Percentiles rank a stretch among this genome's conserved stretches.
These are phyloP conservation scores for Boletellus emodensis DNA, from an alignment of 768 basidiomycete species.

Conservation along the genomic window DNA sequence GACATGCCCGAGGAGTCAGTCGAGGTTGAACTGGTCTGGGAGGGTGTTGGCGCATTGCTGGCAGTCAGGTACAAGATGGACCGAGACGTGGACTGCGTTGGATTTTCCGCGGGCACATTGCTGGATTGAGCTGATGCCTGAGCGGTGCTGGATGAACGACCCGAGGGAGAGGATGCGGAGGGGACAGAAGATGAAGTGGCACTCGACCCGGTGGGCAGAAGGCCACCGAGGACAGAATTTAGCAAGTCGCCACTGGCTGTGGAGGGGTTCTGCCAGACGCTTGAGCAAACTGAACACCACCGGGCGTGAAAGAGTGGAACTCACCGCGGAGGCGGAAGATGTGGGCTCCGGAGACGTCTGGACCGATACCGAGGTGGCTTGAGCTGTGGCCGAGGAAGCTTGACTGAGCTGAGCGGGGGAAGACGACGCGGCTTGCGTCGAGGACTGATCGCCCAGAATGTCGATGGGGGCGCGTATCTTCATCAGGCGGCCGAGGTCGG, in stretches of 20 bases:
- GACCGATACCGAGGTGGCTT: conserved; percentile 10
- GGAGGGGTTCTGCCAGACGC: conserved; percentile 11
- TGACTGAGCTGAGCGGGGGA: conserved; percentile 25
- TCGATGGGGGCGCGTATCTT: conserved; percentile 52
- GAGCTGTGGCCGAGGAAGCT: conserved; percentile 8
- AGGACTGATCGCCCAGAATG: background rate
- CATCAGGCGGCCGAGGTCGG: conserved; percentile 57
- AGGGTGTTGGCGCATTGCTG: conserved; percentile 16
- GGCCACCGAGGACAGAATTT: conserved; percentile 7
- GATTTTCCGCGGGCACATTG: conserved; percentile 31
- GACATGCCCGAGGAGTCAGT: conserved; percentile 37
- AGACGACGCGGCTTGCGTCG: conserved; percentile 2
- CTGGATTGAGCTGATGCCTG: conserved; percentile 9
- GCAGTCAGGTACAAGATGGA: conserved; percentile 43
- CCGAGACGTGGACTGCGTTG: conserved; percentile 57
- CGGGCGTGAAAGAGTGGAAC: background rate
- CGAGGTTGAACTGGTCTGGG: conserved; percentile 16
- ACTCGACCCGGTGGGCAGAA: conserved; percentile 17
- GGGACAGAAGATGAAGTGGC: conserved; percentile 16
- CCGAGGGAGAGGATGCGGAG: conserved; percentile 15
- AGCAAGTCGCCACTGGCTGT: conserved; percentile 6
- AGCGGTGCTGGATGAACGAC: conserved; percentile 12
- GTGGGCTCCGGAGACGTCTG: conserved; percentile 10
- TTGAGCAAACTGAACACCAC: conserved; percentile 1
- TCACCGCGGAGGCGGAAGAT: conserved; percentile 20